These are phyloP conservation scores for Wolfiporia cocos DNA, from an alignment of 1,284 basidiomycete species.

Conservation along the genomic window DNA sequence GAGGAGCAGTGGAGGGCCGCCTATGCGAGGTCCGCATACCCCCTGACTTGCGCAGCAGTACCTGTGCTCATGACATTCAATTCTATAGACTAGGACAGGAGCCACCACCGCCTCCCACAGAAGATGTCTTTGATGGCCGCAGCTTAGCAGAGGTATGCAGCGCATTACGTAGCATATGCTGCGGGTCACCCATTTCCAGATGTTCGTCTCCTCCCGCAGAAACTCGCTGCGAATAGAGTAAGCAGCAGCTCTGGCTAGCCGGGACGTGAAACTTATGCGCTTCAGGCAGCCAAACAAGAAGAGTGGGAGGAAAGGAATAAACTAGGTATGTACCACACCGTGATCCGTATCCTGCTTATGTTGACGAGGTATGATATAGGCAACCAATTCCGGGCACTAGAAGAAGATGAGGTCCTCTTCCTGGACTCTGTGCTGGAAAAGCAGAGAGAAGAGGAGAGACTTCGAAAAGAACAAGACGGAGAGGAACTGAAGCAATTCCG, in stretches of 20 bases:
- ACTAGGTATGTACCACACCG: slow-evolving; percentile 45
- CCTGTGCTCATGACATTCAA: too few relatives aligned
- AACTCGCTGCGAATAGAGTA: slow-evolving; percentile 80
- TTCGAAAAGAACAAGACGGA: slow-evolving; percentile 70
- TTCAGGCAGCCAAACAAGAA: slow-evolving; percentile 81
- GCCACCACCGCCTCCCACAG: slow-evolving; percentile 71
- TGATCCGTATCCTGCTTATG: slow-evolving; percentile 7
- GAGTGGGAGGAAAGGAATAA: slow-evolving; percentile 94
- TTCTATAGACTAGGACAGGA: slow-evolving; percentile 73
- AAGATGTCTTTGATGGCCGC: slow-evolving; percentile 80
- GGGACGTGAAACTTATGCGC: slow-evolving; percentile 17
- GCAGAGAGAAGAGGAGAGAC: slow-evolving; percentile 68
- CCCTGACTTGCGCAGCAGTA: background rate
- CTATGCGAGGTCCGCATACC: slow-evolving; percentile 66
- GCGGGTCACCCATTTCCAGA: slow-evolving; percentile 16
- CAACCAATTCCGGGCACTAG: slow-evolving; percentile 88
- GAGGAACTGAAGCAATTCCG: slow-evolving; percentile 76
- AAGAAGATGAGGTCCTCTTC: slow-evolving; percentile 88
- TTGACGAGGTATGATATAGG: slow-evolving; percentile 38
- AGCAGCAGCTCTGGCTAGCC: slow-evolving; percentile 18
- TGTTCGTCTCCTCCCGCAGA: slow-evolving; percentile 41
- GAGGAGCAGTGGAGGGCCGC: slow-evolving; percentile 92
- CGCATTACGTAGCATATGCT: too few relatives aligned
- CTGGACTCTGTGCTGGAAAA: slow-evolving; percentile 77
- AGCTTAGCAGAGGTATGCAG: slow-evolving; percentile 84